Conservation (phyloP, 345 rosid genomes). For the Arabis alpina region DNA sequence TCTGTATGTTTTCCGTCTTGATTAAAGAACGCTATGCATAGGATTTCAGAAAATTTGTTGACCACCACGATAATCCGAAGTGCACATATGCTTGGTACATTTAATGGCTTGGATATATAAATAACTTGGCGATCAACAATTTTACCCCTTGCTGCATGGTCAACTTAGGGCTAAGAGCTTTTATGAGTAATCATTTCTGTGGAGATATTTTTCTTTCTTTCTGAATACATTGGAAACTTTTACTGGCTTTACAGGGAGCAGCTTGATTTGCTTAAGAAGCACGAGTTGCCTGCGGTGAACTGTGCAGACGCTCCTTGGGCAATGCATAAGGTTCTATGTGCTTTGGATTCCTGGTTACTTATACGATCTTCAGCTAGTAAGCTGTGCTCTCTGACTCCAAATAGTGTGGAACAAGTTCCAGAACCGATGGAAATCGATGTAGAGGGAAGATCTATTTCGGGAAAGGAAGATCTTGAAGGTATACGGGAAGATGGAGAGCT, state of each 20-base stretch:
- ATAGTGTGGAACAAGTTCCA: slow-evolving; percentile 51
- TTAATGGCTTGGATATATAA: slow-evolving; percentile 18
- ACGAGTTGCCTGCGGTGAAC: slow-evolving; percentile 69
- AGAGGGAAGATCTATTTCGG: slow-evolving; percentile 58
- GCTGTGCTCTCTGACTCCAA: slow-evolving; percentile 48
- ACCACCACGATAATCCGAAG: slow-evolving; percentile 4
- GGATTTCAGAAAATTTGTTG: slow-evolving; percentile 9
- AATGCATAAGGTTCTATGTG: slow-evolving; percentile 66
- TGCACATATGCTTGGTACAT: slow-evolving; percentile 1
- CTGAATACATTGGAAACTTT: slow-evolving; percentile 49
- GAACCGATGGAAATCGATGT: slow-evolving; percentile 63
- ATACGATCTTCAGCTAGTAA: slow-evolving; percentile 51
- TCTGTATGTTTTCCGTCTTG: slow-evolving; percentile 48
- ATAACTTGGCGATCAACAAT: background rate
- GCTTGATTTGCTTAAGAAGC: slow-evolving; percentile 81
- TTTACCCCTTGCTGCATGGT: slow-evolving; percentile 9
- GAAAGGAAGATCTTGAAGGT: slow-evolving; percentile 69
- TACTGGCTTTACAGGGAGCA: slow-evolving; percentile 87
- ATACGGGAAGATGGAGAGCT: slow-evolving; percentile 94
- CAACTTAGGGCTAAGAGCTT: slow-evolving; percentile 13
- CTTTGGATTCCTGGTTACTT: slow-evolving; percentile 71
- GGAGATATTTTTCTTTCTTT: slow-evolving; percentile 6
- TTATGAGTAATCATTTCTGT: slow-evolving; percentile 23
- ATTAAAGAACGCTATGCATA: slow-evolving; percentile 8
- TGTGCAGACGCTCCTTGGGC: slow-evolving; percentile 82